phyloP scores from a whole-genome alignment of 257 asterid species.

The Solanum paucissectum region DNA sequence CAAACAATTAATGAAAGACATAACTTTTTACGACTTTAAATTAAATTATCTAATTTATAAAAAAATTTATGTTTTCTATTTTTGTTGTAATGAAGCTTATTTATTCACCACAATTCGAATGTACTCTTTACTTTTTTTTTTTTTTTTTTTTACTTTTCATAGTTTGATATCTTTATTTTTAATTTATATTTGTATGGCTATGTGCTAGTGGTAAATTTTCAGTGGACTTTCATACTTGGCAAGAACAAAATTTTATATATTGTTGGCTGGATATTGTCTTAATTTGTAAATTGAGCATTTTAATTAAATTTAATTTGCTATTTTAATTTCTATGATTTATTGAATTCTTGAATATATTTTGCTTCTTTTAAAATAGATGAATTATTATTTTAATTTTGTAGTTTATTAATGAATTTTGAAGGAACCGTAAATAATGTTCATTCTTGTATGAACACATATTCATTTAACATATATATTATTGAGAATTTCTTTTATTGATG shows the following conservation, averaged over 20 bases:
- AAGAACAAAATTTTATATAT: not conserved
- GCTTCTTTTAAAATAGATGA: too few species aligned
- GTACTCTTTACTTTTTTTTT: not conserved
- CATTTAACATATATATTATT: too few species aligned
- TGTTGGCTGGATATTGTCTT: not conserved
- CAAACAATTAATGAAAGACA: too few species aligned
- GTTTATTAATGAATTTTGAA: too few species aligned
- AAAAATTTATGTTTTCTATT: not conserved
- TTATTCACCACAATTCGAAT: not conserved
- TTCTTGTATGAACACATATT: too few species aligned
- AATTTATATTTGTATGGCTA: not conserved
- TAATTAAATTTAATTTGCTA: not conserved
- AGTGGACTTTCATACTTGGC: not conserved
- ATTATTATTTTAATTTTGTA: too few species aligned
- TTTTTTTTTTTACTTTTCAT: too few species aligned
- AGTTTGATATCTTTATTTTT: not conserved
- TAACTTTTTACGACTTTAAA: not conserved
- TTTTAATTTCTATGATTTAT: not conserved
- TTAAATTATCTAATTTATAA: not conserved
- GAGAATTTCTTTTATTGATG: too few species aligned
- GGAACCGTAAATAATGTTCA: too few species aligned
- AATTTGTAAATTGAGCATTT: not conserved
- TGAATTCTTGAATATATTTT: not conserved
- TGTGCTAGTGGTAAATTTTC: not conserved
- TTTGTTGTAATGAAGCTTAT: not conserved